Conservation (phyloP, 768 basidiomycete species). For the Candolleomyces efflorescens region DNA sequence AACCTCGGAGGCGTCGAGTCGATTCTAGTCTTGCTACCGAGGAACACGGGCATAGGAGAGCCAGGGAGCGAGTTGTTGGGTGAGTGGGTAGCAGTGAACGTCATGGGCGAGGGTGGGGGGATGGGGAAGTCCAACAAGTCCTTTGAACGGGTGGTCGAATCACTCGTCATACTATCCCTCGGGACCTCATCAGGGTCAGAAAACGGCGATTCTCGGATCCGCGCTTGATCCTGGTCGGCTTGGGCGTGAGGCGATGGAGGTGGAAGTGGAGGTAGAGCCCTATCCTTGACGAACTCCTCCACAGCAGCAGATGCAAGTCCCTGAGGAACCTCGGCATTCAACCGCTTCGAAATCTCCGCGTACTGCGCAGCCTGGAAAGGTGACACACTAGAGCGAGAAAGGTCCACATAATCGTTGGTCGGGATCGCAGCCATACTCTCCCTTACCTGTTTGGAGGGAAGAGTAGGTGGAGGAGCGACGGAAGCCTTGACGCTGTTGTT, state of each 20-base stretch:
- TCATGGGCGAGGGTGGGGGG: conserved; percentile 30
- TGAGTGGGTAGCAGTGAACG: conserved; percentile 27
- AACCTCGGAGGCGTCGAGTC: conserved; percentile 49
- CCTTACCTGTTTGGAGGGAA: conserved; percentile 14
- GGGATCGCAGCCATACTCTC: conserved; percentile 14
- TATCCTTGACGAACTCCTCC: conserved; percentile 12
- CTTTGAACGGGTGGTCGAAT: too few relatives aligned
- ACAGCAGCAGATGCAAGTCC: conserved; percentile 26
- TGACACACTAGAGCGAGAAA: conserved; percentile 64
- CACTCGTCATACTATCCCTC: not conserved
- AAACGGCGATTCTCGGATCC: not conserved
- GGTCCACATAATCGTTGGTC: conserved; percentile 54
- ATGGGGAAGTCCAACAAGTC: conserved; percentile 31
- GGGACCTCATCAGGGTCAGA: not conserved
- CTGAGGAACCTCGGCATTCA: conserved; percentile 39
- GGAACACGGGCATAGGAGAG: not conserved
- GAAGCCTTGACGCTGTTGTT: conserved; percentile 8
- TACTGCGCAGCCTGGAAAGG: conserved; percentile 77
- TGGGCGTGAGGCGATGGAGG: conserved; percentile 6
- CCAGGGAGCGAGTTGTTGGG: conserved; percentile 46
- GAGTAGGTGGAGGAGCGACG: conserved; percentile 15
- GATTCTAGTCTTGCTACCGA: conserved; percentile 21
- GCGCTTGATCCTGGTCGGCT: not conserved
- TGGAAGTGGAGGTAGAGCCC: conserved; percentile 23
- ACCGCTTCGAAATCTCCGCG: conserved; percentile 57